Evolutionary conservation across 192 early-diverging fungal species (phyloP).

Genomic region (Rhizophlyctis rosea): DNA sequence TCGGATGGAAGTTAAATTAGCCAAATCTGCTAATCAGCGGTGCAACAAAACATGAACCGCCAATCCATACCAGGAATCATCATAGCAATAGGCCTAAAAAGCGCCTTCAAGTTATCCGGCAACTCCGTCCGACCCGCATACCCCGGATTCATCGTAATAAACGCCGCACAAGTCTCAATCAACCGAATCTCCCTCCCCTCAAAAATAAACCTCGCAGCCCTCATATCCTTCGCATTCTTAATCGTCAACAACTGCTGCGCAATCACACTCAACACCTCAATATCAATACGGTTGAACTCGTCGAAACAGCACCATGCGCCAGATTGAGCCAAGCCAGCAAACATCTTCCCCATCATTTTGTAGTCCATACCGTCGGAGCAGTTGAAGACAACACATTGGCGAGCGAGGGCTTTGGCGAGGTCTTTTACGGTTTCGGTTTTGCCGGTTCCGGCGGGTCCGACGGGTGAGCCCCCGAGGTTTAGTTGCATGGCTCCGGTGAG

Average conservation of each 20-base stretch:
- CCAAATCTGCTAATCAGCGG: conserved; percentile 1
- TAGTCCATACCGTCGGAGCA: conserved; percentile 66
- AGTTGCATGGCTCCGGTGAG: conserved; percentile 61
- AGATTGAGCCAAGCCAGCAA: conserved; percentile 57
- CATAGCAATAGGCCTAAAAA: conserved; percentile 62
- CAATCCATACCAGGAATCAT: conserved; percentile 61
- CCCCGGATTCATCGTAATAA: conserved; percentile 64
- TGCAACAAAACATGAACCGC: not conserved
- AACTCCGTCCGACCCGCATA: conserved; percentile 60
- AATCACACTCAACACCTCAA: conserved; percentile 60
- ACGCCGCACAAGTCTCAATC: conserved; percentile 59
- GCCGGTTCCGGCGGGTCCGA: conserved; percentile 59
- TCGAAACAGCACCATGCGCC: conserved; percentile 67
- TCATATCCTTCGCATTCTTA: conserved; percentile 58
- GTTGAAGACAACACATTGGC: conserved; percentile 64
- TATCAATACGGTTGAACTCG: conserved; percentile 66
- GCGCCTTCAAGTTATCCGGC: conserved; percentile 60
- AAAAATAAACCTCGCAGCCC: conserved; percentile 55
- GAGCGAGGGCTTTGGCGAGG: conserved; percentile 56
- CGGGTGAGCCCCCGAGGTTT: conserved; percentile 57
- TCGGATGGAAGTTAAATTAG: not conserved
- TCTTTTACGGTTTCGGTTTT: conserved; percentile 67
- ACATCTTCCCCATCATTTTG: conserved; percentile 70
- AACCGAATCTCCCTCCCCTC: conserved; percentile 58
- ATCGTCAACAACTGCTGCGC: conserved; percentile 62